phyloP scores from a whole-genome alignment of 1,284 basidiomycete species.

The Moesziomyces globuligerus region DNA sequence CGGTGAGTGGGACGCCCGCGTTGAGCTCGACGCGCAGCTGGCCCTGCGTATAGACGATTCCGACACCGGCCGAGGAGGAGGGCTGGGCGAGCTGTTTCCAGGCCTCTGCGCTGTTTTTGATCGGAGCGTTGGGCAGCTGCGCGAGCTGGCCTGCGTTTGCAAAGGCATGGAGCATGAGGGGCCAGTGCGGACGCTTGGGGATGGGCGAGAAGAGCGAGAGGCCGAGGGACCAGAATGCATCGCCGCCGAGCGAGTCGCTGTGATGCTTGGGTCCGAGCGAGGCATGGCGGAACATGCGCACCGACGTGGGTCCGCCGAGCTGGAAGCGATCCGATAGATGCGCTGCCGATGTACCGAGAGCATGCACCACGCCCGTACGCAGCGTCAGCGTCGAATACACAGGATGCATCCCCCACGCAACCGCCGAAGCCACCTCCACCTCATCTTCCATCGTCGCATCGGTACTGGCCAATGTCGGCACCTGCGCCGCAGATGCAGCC shows the following conservation, averaged over 20 bases:
- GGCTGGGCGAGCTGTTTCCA: constrained; percentile 56
- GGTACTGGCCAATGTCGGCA: neutral
- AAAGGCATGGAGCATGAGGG: constrained; percentile 85
- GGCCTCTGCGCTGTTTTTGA: neutral
- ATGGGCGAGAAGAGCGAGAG: constrained; percentile 82
- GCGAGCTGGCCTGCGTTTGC: constrained; percentile 87
- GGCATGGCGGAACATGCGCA: constrained; percentile 86
- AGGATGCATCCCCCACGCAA: constrained; percentile 1
- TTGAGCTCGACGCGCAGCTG: constrained; percentile 89
- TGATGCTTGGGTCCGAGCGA: constrained; percentile 85
- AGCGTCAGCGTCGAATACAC: constrained; percentile 30
- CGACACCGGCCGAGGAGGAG: constrained; percentile 82
- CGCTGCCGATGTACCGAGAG: constrained; percentile 62
- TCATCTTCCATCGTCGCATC: neutral
- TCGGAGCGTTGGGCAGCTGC: constrained; percentile 66
- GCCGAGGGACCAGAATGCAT: constrained; percentile 85
- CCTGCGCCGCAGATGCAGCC: neutral
- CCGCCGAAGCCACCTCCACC: neutral
- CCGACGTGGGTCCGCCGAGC: constrained; percentile 88
- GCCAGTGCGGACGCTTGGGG: constrained; percentile 83
- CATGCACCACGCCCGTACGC: constrained; percentile 45
- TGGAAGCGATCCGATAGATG: constrained; percentile 88
- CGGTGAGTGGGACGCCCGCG: constrained; percentile 86
- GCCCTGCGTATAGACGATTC: constrained; percentile 88
- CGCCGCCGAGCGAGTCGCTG: constrained; percentile 84